Conservation (phyloP, 2,329 filamentous ascomycete species). For the Fusarium marasasianum region DNA sequence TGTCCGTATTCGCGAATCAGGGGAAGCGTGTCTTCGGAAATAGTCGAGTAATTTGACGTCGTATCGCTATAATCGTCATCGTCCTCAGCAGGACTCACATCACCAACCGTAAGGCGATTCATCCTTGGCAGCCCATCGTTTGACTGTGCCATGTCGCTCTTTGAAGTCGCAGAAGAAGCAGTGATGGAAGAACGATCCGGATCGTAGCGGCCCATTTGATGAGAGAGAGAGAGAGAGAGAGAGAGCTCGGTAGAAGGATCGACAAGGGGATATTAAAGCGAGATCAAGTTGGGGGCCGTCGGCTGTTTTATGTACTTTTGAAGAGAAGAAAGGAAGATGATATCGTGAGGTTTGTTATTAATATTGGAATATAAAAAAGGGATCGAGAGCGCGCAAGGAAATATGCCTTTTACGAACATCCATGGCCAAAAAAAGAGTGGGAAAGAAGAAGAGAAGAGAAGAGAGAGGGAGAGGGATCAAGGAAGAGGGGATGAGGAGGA, state of each 20-base stretch:
- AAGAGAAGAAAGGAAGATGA: not conserved
- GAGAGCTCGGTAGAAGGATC: constrained; percentile 2
- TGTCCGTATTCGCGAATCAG: constrained; percentile 49
- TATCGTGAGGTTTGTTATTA: not conserved
- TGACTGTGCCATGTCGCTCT: constrained; percentile 11
- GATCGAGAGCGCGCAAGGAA: not conserved
- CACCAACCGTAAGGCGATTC: constrained; percentile 15
- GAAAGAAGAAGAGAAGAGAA: not conserved
- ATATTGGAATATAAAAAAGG: not conserved
- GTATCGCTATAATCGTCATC: constrained; percentile 42
- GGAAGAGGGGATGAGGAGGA: not conserved
- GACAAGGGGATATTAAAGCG: constrained; percentile 17
- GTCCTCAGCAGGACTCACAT: constrained; percentile 32
- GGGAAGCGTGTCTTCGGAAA: constrained; percentile 47
- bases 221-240: not conserved
- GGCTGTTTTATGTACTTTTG: not conserved
- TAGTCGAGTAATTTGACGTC: constrained; percentile 48
- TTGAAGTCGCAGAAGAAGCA: constrained; percentile 9
- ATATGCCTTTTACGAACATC: not conserved
- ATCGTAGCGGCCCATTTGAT: constrained; percentile 26
- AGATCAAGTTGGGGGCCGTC: not conserved
- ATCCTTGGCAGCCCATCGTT: constrained; percentile 7
- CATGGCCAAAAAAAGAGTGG: constrained; percentile 12
- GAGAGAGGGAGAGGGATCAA: not conserved
- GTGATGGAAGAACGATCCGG: constrained; percentile 8